Base-by-base conservation (phyloP, 345 rosid genomes). In the Garcia nutans region DNA sequence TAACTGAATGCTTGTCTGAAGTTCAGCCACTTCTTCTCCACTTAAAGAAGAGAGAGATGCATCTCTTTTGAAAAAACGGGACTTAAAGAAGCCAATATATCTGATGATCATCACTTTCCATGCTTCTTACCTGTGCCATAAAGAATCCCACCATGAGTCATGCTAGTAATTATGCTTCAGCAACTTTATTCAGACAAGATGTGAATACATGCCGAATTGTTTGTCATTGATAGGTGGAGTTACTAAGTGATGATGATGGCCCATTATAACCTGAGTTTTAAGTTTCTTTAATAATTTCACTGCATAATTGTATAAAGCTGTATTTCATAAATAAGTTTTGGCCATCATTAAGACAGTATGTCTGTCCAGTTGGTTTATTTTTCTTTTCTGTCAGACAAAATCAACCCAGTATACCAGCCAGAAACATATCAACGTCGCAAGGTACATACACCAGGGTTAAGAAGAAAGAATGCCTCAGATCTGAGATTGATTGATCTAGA, bases 71-170 rank as follows among this genome's bases (percentile, higher is more conserved):
- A 37, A 37, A 37, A 52, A 20, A 20, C 3, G 16, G 63, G 70
- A 37, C 24, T 24, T 3, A 2, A 63, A 26, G 49, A 73, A 76
- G 44, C 54, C 10, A 37, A 54, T 20, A 13, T 54, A 49, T 15
- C 52, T 56, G 57, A 37, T 33, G 42, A 76, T 5, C 71, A 65
- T 85, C 83, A 90, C 83, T 83, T 87, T 52, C 87, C 86, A 64
- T 82, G 80, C 81, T 81, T 90, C 78, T 79, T 86, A 59, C 83
- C 92, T 89, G 86, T 72, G 74, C 79, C 65, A 72, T 63, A 77
- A 78, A 76, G 56, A 52, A 68, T 71, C 68, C 45, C 12, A 57
- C 45, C 68, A 62, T 74, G 24, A 77, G 71, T 63, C 56, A 70
- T 12, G 31, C 61, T 69, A 9, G 22, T 41, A 28, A 62, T 73